Conservation (phyloP, 1,139 yeast genomes). For the Hyphopichia burtonii region DNA sequence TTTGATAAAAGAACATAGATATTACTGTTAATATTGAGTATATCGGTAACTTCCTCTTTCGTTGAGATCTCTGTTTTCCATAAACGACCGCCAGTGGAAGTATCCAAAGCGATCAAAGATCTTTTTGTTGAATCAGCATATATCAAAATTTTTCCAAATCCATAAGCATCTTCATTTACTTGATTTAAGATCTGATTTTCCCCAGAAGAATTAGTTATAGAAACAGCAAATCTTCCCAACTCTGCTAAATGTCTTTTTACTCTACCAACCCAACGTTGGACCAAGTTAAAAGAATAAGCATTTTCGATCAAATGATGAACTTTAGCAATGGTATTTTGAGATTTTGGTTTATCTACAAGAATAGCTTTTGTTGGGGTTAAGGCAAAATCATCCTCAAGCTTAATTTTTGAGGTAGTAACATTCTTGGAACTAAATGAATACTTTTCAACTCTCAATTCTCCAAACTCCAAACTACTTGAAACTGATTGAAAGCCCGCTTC, state of each 20-base stretch:
- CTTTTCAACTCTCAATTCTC: background rate
- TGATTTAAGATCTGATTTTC: conserved; percentile 4
- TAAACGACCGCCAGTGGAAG: conserved; percentile 24
- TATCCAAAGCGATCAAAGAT: conserved; percentile 28
- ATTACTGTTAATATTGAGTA: conserved; percentile 16
- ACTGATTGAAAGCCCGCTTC: background rate
- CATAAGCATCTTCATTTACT: conserved; percentile 23
- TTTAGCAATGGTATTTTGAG: conserved; percentile 25
- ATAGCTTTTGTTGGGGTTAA: conserved; percentile 3
- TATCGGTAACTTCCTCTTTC: conserved; percentile 13
- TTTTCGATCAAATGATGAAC: conserved; percentile 34
- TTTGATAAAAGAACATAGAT: conserved; percentile 22
- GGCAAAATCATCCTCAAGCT: background rate
- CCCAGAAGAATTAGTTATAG: conserved; percentile 9
- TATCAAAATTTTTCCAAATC: conserved; percentile 34
- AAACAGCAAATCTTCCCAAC: conserved; percentile 27
- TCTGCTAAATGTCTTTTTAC: conserved; percentile 34
- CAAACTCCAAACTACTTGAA: conserved; percentile 1
- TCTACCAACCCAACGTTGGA: conserved; percentile 30
- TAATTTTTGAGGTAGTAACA: background rate
- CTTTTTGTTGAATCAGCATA: conserved; percentile 22
- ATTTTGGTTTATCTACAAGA: conserved; percentile 31
- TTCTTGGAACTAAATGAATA: background rate
- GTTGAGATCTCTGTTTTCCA: conserved; percentile 23
- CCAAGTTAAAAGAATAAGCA: conserved; percentile 20